These are phyloP conservation scores for Triglochin maritima DNA, from an alignment of 106 monocot genomes.

Conservation along the genomic window DNA sequence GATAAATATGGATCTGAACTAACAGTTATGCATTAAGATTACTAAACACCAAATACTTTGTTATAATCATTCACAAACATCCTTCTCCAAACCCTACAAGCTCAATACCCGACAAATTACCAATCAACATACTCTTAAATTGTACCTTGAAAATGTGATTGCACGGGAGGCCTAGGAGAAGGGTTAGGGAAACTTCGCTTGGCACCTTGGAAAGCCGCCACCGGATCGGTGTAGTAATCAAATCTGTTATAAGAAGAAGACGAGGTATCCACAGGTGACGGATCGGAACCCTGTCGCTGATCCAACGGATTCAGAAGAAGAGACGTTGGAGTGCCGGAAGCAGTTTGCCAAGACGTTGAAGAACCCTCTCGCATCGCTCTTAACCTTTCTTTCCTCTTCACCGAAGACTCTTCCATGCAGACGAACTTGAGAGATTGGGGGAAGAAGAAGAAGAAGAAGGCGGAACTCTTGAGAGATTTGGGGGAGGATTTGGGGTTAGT, in stretches of 20 bases:
- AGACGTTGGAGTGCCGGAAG: neutral
- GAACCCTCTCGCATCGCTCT: constrained; percentile 12
- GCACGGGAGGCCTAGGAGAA: neutral
- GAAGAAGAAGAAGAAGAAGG: too few relatives aligned
- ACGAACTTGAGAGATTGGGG: too few relatives aligned
- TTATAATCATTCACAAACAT: too few relatives aligned
- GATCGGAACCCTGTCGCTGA: neutral
- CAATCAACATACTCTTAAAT: neutral
- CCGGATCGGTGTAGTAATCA: constrained; percentile 25
- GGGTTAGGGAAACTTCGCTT: neutral
- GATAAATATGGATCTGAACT: neutral
- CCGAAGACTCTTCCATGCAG: constrained; percentile 15
- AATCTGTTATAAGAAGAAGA: constrained; percentile 6
- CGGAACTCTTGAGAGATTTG: too few relatives aligned
- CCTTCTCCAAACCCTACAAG: too few relatives aligned
- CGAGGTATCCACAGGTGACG: neutral
- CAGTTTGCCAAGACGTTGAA: constrained; percentile 3
- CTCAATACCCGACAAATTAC: too few relatives aligned
- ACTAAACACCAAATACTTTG: neutral
- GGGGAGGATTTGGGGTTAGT: too few relatives aligned
- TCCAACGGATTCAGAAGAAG: constrained; percentile 15
- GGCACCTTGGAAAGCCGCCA: constrained; percentile 14
- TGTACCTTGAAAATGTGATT: constrained; percentile 4
- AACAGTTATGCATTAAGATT: neutral
- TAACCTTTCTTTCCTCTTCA: constrained; percentile 24